Base-by-base conservation (phyloP, 2,329 filamentous ascomycete species). In the Ilyonectria robusta region DNA sequence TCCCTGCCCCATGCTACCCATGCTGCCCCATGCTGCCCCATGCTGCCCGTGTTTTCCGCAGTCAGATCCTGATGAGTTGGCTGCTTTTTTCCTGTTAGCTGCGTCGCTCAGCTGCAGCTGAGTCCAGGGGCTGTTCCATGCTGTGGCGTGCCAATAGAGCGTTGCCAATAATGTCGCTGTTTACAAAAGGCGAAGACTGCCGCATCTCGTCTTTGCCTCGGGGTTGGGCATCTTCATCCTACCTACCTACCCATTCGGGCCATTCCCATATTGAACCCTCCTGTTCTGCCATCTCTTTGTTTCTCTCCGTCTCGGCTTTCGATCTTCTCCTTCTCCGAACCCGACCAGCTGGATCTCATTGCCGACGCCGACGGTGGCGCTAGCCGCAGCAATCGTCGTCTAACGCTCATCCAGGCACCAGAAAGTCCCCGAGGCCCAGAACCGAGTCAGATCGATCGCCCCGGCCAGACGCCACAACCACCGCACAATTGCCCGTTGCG, bases 391-490 rank as follows among this genome's bases (percentile, higher is more conserved):
- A 37, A 11, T 23, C 6, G 8, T 23, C 6, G 29, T 51, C 63
- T 57, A 61, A 57, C 51, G 58, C 53, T 61, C 35, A 48, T 47
- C 46, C 19, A 64, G 42, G 21, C 51, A 50, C 46, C 46, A 23
- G 9, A 33, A 9, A 9, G 31, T n/a, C 40, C 11, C n/a, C 47
- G 47, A 40, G 37, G 15, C 40, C 29, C 26, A 21, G 51, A 56
- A 31, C 56, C 62, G 63, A 61, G 57, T 66, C 57, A 66, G 56
- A 55, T 29, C 47, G 35, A 60, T 37, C 57, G 35, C 19, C 62
- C 37, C 42, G 6, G 15, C 33, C 17, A 40, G 17, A n/a, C 47
- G 17, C 47, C 17, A 31, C 47, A 11, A 11, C 21, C 15, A 23
- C 10, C 46, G n/a, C 13, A 44, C 54, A 35, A 33, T 35, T 53